Conservation (phyloP, 768 basidiomycete genomes). For the Lactifluus echinatus region DNA sequence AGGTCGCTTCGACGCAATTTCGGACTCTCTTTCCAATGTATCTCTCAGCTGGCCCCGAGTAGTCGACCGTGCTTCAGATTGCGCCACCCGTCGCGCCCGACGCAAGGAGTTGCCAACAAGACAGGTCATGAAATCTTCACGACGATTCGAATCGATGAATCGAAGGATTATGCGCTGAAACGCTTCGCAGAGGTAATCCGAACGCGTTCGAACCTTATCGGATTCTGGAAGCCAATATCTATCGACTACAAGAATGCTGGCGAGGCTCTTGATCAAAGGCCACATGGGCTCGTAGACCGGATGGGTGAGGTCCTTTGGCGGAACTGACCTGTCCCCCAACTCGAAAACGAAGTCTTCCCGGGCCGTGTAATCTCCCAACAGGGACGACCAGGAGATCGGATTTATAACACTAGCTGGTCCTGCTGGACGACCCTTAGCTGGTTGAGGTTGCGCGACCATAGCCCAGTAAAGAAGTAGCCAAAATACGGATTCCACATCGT, state of each 20-base stretch:
- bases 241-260: not conserved
- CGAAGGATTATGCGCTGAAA: not conserved
- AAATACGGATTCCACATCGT: not conserved
- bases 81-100: no score
- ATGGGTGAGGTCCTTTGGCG: not conserved
- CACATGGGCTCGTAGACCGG: not conserved
- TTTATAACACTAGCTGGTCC: not conserved
- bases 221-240: not conserved
- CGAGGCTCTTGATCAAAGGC: not conserved
- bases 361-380: not conserved
- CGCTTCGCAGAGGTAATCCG: not conserved
- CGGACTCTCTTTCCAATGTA: no score
- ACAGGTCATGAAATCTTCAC: no score
- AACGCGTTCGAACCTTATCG: not conserved
- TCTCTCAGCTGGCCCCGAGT: no score
- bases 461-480: constrained; percentile 7
- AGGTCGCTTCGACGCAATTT: no score
- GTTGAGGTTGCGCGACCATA: not conserved
- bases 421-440: not conserved
- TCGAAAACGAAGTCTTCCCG: not conserved
- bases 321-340: no score
- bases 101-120: no score
- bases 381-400: rapidly evolving
- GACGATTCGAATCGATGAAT: no score
- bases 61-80: no score